These are phyloP conservation scores for Xylariaceae sp. DNA, from an alignment of 2,329 filamentous ascomycete species.

Conservation along the genomic window DNA sequence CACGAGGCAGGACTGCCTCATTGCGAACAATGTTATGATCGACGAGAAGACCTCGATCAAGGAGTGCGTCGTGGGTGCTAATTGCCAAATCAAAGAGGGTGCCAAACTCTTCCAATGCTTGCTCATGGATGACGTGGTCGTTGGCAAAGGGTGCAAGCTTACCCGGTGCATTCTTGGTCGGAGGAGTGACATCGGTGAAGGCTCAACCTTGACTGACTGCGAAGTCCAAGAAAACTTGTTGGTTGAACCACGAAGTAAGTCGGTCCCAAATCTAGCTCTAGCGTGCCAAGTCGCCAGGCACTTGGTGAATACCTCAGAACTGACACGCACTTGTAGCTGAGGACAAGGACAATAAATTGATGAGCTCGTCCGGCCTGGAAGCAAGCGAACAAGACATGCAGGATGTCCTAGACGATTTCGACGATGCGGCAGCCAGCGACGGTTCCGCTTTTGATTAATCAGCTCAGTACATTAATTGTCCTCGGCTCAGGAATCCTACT, in stretches of 20 bases:
- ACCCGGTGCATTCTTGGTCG: slow-evolving; percentile 84
- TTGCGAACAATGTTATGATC: slow-evolving; percentile 84
- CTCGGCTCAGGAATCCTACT: too few relatives aligned
- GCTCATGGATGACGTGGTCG: slow-evolving; percentile 84
- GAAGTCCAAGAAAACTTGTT: slow-evolving; percentile 89
- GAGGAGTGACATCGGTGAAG: slow-evolving; percentile 76
- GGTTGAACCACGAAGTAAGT: slow-evolving; percentile 70
- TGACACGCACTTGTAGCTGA: too few relatives aligned
- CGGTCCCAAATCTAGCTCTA: too few relatives aligned
- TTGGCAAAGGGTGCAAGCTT: slow-evolving; percentile 78
- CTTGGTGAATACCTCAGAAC: too few relatives aligned
- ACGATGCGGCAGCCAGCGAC: slow-evolving; percentile 19
- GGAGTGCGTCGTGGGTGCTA: slow-evolving; percentile 80
- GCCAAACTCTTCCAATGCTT: slow-evolving; percentile 82
- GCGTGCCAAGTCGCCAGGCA: too few relatives aligned
- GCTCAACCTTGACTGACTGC: slow-evolving; percentile 75
- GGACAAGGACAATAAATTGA: slow-evolving; percentile 62
- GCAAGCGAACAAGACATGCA: slow-evolving; percentile 58
- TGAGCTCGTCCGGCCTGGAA: slow-evolving; percentile 62
- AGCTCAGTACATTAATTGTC: neutral
- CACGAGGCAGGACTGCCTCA: slow-evolving; percentile 72
- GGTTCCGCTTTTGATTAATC: slow-evolving; percentile 6
- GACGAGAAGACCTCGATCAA: slow-evolving; percentile 91
- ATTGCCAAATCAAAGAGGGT: slow-evolving; percentile 81
- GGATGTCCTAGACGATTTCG: slow-evolving; percentile 33